Base-by-base conservation (phyloP, 257 asterid species). In the Capsicum pubescens region DNA sequence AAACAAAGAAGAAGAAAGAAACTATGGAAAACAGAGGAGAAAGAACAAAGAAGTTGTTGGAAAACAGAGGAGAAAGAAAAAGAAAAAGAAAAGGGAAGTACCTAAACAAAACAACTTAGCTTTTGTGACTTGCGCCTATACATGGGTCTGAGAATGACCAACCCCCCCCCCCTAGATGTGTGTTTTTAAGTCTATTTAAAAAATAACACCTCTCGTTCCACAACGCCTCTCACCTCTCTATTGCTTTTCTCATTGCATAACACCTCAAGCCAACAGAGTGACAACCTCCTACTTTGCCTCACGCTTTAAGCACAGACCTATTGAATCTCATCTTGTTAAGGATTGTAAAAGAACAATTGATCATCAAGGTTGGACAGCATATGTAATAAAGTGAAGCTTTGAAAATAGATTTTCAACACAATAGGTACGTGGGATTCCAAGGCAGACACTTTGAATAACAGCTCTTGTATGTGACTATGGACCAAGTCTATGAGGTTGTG, bases 371-470 rank as follows among this genome's bases (percentile, higher is more conserved):
- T 66, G 72, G 72, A 66, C 46, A 66, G 3, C 46, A 13, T 66
- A 66, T 12, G 72, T 35, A 44, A 63, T 21, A 10, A 66, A 66
- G 46, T 32, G 17, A 32, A 66, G 46, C n/a, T 32, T 66, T 16
- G 0, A 36, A 64, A 32, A 35, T 13, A 66, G 72, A 66, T 66
- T 13, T 32, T 32, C 16, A 32, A 66, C 17, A 64, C 71, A 6
- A 66, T 32, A 32, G 35, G 72, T 66, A 66, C 72, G 32, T 66
- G 72, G 46, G 46, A 66, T 66, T 66, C 48, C 72, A 66, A 66
- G 46, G 72, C 46, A 32, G 72, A 66, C n/a, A 39, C 44, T 66
- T 66, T 2, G 46, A 66, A 66, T 66, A 32, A 32, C n/a, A 66
- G 46, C 2, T 66, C 72, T 66, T 32, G 10, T 13, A 32, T 66